Evolutionary conservation across 73 alveolate genomes (phyloP).

Genomic region (Effrenium voratum): DNA sequence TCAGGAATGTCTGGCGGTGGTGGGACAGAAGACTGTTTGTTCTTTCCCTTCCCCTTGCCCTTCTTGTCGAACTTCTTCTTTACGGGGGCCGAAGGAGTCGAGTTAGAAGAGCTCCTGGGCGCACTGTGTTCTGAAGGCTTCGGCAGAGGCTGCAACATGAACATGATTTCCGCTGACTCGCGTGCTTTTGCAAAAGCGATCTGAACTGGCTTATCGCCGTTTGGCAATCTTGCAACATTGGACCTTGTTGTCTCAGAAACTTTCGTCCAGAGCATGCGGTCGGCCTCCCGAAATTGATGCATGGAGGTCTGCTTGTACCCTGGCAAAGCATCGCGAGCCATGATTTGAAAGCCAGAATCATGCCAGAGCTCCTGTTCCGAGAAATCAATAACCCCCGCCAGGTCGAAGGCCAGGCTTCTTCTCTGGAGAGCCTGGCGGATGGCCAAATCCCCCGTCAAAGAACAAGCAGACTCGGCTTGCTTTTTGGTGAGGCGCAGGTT

Average conservation of each 20-base stretch:
- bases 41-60: background rate
- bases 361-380: background rate
- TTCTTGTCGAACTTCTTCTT: background rate
- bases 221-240: background rate
- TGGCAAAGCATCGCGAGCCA: background rate
- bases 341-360: background rate
- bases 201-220: background rate
- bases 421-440: background rate
- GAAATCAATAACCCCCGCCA: background rate
- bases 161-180: background rate
- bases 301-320: background rate
- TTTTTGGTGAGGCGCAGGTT: background rate
- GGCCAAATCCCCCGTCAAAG: background rate
- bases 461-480: background rate
- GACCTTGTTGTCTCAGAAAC: background rate
- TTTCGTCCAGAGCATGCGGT: background rate
- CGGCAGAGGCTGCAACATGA: background rate
- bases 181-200: background rate
- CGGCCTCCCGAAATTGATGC: slow-evolving; percentile 1
- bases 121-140: background rate
- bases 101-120: background rate
- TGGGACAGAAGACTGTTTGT: background rate
- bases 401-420: background rate
- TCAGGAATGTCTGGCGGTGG: background rate
- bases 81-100: background rate